A percentile compares a stretch with the other conserved stretches of the same genome.
These are phyloP conservation scores for Bromus sterilis DNA, from an alignment of 176 grass and related monocot genomes.

Conservation along the genomic window DNA sequence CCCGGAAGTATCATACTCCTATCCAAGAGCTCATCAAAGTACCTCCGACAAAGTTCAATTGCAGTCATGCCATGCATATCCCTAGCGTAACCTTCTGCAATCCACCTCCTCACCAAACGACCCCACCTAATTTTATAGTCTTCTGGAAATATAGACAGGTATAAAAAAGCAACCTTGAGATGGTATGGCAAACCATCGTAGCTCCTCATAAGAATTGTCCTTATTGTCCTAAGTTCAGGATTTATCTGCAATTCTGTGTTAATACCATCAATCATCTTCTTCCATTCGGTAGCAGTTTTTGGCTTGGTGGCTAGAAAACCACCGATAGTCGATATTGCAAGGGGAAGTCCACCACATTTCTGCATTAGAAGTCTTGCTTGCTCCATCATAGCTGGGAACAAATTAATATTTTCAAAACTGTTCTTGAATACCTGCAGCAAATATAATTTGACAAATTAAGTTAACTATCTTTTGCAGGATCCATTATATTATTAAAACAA, in stretches of 20 bases:
- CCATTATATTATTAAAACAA: too few species aligned
- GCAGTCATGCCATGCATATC: neutral
- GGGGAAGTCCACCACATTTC: slow-evolving; percentile 20
- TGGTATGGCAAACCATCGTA: slow-evolving; percentile 31
- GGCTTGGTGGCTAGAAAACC: slow-evolving; percentile 1
- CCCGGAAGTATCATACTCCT: too few species aligned
- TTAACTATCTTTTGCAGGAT: neutral
- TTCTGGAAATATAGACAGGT: slow-evolving; percentile 10
- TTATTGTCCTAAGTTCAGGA: neutral
- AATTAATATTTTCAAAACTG: neutral
- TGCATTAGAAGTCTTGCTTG: neutral
- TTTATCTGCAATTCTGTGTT: slow-evolving; percentile 9
- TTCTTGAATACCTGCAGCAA: neutral
- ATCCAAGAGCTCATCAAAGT: slow-evolving; percentile 29
- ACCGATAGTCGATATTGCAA: slow-evolving; percentile 28
- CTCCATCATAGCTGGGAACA: neutral
- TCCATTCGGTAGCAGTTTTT: slow-evolving; percentile 14
- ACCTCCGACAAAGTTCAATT: neutral
- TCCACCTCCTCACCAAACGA: slow-evolving; percentile 17
- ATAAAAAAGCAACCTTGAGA: slow-evolving; percentile 19
- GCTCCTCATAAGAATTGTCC: too few species aligned
- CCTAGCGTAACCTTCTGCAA: neutral
- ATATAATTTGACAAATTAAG: neutral
- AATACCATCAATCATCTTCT: neutral
- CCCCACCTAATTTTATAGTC: neutral